These are phyloP conservation scores for Fusarium avenaceum DNA, from an alignment of 2,329 filamentous ascomycete genomes.

Conservation along the genomic window DNA sequence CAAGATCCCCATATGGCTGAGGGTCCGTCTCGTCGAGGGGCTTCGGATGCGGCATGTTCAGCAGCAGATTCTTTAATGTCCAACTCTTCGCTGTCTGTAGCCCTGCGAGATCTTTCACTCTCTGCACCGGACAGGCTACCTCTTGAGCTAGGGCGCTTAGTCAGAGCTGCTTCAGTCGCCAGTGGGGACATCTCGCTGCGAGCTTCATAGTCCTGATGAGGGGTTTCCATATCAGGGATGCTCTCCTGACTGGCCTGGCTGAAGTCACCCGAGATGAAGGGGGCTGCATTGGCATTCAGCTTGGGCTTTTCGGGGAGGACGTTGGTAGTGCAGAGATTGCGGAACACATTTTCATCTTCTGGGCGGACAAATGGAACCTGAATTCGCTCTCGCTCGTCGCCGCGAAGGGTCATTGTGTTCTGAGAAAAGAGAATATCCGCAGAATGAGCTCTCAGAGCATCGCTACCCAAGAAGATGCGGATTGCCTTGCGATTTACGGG, in stretches of 20 bases:
- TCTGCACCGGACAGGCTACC: conserved; percentile 59
- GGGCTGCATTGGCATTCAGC: conserved; percentile 66
- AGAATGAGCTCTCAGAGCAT: conserved; percentile 85
- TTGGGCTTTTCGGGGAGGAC: conserved; percentile 68
- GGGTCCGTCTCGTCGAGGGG: conserved; percentile 61
- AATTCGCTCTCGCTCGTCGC: conserved; percentile 87
- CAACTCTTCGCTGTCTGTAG: conserved; percentile 42
- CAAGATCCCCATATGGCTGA: conserved; percentile 78
- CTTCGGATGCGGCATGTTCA: conserved; percentile 47
- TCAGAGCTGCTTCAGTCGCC: conserved; percentile 53
- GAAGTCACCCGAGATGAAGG: conserved; percentile 58
- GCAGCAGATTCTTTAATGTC: conserved; percentile 47
- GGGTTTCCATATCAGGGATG: conserved; percentile 24
- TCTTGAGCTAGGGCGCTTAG: conserved; percentile 53
- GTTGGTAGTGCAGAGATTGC: conserved; percentile 76
- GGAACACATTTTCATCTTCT: conserved; percentile 86
- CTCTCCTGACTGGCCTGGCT: conserved; percentile 41
- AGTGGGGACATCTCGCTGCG: conserved; percentile 54
- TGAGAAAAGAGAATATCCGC: conserved; percentile 94
- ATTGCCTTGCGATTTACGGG: conserved; percentile 69
- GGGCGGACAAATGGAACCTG: conserved; percentile 93
- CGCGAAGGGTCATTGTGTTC: conserved; percentile 88
- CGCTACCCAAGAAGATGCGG: conserved; percentile 90
- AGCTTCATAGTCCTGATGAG: conserved; percentile 47
- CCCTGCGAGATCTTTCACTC: conserved; percentile 54